phyloP scores from a whole-genome alignment of 2,329 filamentous ascomycete species.

The Pseudohalonectria lignicola region DNA sequence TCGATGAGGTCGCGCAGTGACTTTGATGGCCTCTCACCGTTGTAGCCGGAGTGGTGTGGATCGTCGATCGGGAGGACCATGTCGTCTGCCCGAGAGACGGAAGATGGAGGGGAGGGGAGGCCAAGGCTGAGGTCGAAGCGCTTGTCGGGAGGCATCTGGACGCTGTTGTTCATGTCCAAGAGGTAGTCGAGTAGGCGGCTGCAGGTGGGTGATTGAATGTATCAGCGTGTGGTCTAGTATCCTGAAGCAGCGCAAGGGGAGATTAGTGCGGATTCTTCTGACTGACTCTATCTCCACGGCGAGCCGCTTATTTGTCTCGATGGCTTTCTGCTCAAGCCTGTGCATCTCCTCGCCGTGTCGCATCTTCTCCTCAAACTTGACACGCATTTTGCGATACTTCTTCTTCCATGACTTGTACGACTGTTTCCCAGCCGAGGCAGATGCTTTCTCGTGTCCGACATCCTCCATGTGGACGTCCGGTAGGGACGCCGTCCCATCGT shows the following conservation, averaged over 20 bases:
- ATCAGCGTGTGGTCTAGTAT: too few relatives aligned
- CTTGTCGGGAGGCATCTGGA: conserved; percentile 64
- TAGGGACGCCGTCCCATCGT: not conserved
- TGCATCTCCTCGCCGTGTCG: conserved; percentile 74
- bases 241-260: too few relatives aligned
- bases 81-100: conserved; percentile 25
- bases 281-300: conserved; percentile 87
- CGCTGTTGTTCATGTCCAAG: conserved; percentile 76
- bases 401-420: conserved; percentile 69
- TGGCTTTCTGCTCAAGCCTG: conserved; percentile 68
- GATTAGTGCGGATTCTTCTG: too few relatives aligned
- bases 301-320: conserved; percentile 70
- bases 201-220: conserved; percentile 6
- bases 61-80: conserved; percentile 62
- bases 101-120: conserved; percentile 6
- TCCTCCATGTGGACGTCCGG: conserved; percentile 31
- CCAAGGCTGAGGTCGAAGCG: conserved; percentile 59
- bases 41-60: conserved; percentile 64
- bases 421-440: conserved; percentile 26
- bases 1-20: conserved; percentile 37
- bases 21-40: conserved; percentile 33
- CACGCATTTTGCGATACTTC: conserved; percentile 89
- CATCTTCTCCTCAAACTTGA: conserved; percentile 67
- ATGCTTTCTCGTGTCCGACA: conserved; percentile 24
- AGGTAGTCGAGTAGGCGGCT: conserved; percentile 85